A percentile compares a stretch with the other conserved stretches of the same genome.
Evolutionary conservation across 140 eudicot genomes (phyloP).

Genomic region (Erigeron philadelphicus): DNA sequence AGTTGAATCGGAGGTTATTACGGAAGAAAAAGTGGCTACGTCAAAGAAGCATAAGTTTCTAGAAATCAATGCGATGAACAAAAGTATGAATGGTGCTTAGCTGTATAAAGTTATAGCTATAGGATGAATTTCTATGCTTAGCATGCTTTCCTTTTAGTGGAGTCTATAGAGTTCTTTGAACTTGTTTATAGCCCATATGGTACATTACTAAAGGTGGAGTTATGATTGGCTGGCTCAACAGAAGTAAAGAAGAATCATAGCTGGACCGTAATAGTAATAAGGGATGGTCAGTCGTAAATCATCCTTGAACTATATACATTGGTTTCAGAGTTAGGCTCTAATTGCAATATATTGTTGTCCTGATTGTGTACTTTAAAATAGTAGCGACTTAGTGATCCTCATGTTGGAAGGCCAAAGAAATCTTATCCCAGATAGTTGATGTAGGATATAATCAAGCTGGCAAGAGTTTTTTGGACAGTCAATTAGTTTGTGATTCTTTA

Average conservation of each 20-base stretch:
- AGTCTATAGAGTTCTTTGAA: not conserved
- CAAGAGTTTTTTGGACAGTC: not conserved
- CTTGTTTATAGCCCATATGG: not conserved
- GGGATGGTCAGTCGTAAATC: not conserved
- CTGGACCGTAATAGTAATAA: not conserved
- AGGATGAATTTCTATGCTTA: not conserved
- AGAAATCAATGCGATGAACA: not conserved
- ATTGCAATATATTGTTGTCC: not conserved
- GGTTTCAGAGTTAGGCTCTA: not conserved
- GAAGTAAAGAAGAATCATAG: not conserved
- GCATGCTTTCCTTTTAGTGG: not conserved
- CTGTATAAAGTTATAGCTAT: not conserved
- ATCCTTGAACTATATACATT: not conserved
- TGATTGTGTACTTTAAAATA: not conserved
- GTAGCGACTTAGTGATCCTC: not conserved
- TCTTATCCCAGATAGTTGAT: not conserved
- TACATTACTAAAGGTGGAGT: not conserved
- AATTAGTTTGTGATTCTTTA: not conserved
- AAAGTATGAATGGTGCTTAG: constrained; percentile 4
- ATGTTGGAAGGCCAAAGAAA: constrained; percentile 3
- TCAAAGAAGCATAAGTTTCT: not conserved
- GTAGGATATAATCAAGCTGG: not conserved
- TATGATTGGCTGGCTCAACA: not conserved
- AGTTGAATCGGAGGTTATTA: not conserved
- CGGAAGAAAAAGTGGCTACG: not conserved